Base-by-base conservation (phyloP, 2,329 filamentous ascomycete species). In the Xylariaceae sp. region DNA sequence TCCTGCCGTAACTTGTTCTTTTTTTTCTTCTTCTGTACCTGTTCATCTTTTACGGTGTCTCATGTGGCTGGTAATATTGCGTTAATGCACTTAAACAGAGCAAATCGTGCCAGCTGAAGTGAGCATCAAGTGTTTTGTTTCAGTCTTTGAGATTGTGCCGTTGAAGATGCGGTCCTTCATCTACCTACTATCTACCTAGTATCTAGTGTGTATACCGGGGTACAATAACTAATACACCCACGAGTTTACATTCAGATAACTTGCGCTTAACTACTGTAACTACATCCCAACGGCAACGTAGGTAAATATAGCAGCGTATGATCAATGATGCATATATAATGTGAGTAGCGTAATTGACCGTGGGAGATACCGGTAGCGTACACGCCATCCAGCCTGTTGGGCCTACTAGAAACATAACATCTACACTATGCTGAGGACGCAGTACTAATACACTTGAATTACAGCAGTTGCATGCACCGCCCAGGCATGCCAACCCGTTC, bases 11-110 rank as follows among this genome's bases (percentile, higher is more conserved):
- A 34, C 7, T 43, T 26, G 6, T n/a, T n/a, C 8, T 50, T 59
- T 49, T 54, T 39, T 58, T 54, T 51, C 55, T 54, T 51, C 56
- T 56, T 57, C 56, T 56, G 53, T 56, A 49, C 51, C 51, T 46
- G 46, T 45, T 43, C 41, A 43, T 43, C 32, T 9, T 34, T 43
- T 45, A 47, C 51, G 43, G 42, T 60, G 53, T 60, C 56, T 59
- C 51, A 48, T 54, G 49, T 53, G 51, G 53, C 49, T 56, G 47
- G 53, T 50, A 56, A 58, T 58, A 55, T 57, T 54, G 51, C 47
- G 41, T 50, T 55, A 48, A 57, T 59, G 54, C 49, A 45, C 51
- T n/a, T 15, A 55, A 54, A 57, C 51, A 48, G 46, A 50, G 37
- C 34, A 36, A 29, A 36, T 44, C 50, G 49, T 47, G 19, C 42